Percentiles rank a stretch among this genome's conserved stretches.
Evolutionary conservation across 2,329 filamentous ascomycete genomes (phyloP).

Genomic region (Niveomyces coronatus): DNA sequence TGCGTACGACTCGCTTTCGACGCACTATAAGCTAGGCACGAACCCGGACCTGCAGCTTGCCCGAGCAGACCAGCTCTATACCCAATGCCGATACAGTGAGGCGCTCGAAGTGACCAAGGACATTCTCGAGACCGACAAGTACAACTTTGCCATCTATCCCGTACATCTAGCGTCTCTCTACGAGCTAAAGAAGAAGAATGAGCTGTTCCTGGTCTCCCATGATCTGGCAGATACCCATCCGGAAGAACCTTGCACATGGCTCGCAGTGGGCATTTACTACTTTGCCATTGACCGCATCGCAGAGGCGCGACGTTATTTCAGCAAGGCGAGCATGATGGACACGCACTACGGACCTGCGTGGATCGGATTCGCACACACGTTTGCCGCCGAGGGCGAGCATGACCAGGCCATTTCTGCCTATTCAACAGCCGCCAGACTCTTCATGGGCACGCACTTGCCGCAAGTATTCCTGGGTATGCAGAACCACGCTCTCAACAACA

Average conservation of each 20-base stretch:
- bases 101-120: constrained; percentile 74
- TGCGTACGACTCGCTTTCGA: constrained; percentile 83
- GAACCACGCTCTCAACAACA: constrained; percentile 90
- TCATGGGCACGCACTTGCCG: constrained; percentile 93
- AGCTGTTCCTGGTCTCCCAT: constrained; percentile 84
- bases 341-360: constrained; percentile 94
- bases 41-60: constrained; percentile 89
- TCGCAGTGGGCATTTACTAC: constrained; percentile 94
- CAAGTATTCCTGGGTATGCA: constrained; percentile 98
- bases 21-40: constrained; percentile 76
- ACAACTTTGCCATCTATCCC: constrained; percentile 83
- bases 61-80: constrained; percentile 84
- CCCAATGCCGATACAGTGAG: constrained; percentile 85
- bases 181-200: constrained; percentile 77
- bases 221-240: constrained; percentile 87
- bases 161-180: constrained; percentile 86
- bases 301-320: constrained; percentile 91
- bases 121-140: constrained; percentile 73
- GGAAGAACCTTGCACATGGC: constrained; percentile 82
- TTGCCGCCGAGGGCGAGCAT: constrained; percentile 93
- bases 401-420: constrained; percentile 98
- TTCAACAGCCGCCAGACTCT: constrained; percentile 85
- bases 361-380: constrained; percentile 98
- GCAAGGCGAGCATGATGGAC: constrained; percentile 95
- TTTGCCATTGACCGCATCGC: constrained; percentile 80